Evolutionary conservation across 1,284 basidiomycete genomes (phyloP).

Genomic region (Boletus sp.): DNA sequence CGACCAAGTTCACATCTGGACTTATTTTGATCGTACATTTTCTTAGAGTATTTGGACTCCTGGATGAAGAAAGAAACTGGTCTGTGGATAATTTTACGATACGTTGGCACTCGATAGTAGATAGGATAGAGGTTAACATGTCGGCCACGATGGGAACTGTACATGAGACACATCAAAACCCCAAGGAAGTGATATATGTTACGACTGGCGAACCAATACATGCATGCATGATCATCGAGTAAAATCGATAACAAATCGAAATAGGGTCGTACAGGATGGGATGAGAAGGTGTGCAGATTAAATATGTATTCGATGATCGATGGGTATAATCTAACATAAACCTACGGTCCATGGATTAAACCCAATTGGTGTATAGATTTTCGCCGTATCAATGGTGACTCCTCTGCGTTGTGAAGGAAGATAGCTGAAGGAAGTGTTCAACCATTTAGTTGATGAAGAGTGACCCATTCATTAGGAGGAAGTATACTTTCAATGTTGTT

Average conservation of each 20-base stretch:
- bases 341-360: no score
- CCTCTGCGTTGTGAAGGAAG: not conserved
- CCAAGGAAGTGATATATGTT: no score
- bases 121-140: not conserved
- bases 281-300: no score
- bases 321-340: no score
- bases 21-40: not conserved
- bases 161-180: not conserved
- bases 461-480: not conserved
- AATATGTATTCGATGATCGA: no score
- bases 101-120: not conserved
- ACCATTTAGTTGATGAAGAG: not conserved
- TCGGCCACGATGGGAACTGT: not conserved
- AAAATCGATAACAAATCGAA: no score
- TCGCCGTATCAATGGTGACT: not conserved
- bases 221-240: no score
- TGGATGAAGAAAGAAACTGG: not conserved
- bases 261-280: no score
- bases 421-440: not conserved
- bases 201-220: no score
- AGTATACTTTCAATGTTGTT: not conserved
- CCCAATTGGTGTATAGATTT: not conserved
- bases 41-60: no score
- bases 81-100: not conserved
- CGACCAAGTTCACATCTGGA: not conserved